Percentiles rank a stretch among this genome's conserved stretches.
Conservation (phyloP, 169 alveolate species). For the Eimeria brunetti region DNA sequence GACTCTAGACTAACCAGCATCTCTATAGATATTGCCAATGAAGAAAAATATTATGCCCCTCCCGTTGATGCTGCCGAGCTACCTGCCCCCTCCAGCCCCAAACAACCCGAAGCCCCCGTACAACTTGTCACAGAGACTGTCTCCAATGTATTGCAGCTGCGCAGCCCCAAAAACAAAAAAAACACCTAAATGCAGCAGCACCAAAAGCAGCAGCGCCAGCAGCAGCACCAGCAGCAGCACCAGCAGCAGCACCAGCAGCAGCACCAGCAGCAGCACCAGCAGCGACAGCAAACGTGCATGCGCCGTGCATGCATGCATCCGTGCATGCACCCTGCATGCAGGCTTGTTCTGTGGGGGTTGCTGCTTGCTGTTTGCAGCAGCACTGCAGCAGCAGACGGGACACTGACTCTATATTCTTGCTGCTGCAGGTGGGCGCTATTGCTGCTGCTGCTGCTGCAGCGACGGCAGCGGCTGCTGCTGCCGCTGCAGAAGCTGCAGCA, state of each 20-base stretch:
- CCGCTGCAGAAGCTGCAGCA: too few species aligned
- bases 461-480: too few species aligned
- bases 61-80: neutral
- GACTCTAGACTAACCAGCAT: neutral
- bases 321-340: neutral
- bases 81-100: neutral
- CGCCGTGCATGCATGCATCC: neutral
- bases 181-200: neutral
- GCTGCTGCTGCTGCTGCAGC: too few species aligned
- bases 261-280: neutral
- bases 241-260: constrained; percentile 6
- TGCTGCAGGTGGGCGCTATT: neutral
- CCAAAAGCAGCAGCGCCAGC: neutral
- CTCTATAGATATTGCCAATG: neutral
- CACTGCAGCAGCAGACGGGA: neutral
- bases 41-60: neutral
- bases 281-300: neutral
- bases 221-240: neutral
- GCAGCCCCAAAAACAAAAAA: neutral
- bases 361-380: too few species aligned
- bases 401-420: neutral
- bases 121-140: neutral
- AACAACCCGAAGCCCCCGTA: neutral
- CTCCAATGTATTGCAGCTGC: neutral
- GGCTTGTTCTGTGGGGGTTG: neutral